Conservation (phyloP, 352 stramenopile genomes). For the Aphanomyces invadans region DNA sequence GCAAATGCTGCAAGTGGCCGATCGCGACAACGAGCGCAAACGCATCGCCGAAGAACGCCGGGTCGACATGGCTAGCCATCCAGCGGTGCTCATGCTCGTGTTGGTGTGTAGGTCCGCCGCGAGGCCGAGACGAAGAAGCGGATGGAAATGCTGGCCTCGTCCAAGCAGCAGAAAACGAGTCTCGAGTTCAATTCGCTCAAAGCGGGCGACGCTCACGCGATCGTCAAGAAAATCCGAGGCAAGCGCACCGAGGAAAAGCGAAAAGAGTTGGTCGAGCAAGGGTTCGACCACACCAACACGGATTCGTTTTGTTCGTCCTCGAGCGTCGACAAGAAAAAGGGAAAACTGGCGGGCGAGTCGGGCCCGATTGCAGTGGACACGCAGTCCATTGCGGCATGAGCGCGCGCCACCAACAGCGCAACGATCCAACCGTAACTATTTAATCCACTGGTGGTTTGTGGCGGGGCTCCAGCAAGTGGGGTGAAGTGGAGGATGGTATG, state of each 20-base stretch:
- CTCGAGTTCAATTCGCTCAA: slow-evolving; percentile 63
- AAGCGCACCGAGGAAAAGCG: slow-evolving; percentile 75
- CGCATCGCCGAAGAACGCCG: slow-evolving; percentile 70
- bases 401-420: too few species aligned
- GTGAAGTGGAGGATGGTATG: too few species aligned
- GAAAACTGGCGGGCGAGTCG: neutral
- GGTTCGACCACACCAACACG: slow-evolving; percentile 10
- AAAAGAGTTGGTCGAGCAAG: slow-evolving; percentile 35
- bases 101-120: slow-evolving; percentile 43
- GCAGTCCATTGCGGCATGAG: too few species aligned
- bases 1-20: slow-evolving; percentile 67
- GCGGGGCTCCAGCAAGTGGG: too few species aligned
- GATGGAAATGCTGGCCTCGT: slow-evolving; percentile 43
- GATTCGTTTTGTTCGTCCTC: slow-evolving; percentile 12
- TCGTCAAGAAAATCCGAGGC: slow-evolving; percentile 72
- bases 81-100: too few species aligned
- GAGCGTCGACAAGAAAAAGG: slow-evolving; percentile 7
- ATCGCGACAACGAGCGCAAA: slow-evolving; percentile 79
- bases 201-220: slow-evolving; percentile 71
- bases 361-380: neutral
- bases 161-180: slow-evolving; percentile 32
- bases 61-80: too few species aligned
- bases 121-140: slow-evolving; percentile 77
- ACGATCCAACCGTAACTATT: too few species aligned
- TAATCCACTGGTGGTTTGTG: too few species aligned